Percentiles rank a stretch among this genome's conserved stretches.
phyloP scores from a whole-genome alignment of 768 basidiomycete species.

The Boletus sp. region DNA sequence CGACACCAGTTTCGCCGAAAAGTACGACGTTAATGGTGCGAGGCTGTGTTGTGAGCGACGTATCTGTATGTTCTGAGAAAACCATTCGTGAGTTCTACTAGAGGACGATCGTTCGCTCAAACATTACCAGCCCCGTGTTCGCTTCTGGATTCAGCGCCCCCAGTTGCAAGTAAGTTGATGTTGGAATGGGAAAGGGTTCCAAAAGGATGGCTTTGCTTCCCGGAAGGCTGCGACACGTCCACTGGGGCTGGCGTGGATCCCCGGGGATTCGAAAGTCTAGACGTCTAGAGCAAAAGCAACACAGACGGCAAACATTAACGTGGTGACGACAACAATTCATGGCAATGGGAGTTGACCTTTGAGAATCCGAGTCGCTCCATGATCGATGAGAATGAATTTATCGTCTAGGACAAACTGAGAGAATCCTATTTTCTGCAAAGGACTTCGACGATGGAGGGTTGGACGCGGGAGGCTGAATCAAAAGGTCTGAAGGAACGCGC shows the following conservation, averaged over 20 bases:
- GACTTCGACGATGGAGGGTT: conserved; percentile 6
- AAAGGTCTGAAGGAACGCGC: not conserved
- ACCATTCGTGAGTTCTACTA: conserved; percentile 5
- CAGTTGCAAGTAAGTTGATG: not conserved
- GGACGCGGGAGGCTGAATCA: not conserved
- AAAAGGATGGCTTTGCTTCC: not conserved
- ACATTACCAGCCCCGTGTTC: conserved; percentile 9
- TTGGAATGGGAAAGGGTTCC: not conserved
- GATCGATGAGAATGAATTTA: conserved; percentile 2
- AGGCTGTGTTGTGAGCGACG: not conserved
- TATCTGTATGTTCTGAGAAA: conserved; percentile 1
- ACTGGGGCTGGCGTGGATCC: not conserved
- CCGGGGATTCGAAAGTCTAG: not conserved
- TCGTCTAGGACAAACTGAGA: conserved; percentile 3
- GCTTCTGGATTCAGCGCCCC: not conserved
- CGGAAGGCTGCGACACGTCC: not conserved
- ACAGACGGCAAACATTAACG: conserved; percentile 1
- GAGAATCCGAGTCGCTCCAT: not conserved
- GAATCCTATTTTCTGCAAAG: conserved; percentile 1
- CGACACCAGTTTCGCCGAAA: conserved; percentile 42
- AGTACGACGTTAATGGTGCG: conserved; percentile 35
- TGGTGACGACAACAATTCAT: not conserved
- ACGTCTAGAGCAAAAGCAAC: conserved; percentile 5
- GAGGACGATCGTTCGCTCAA: not conserved
- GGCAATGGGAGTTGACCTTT: conserved; percentile 9